These are phyloP conservation scores for Chloromonas sp. DNA, from an alignment of 163 green algal species.

Conservation along the genomic window DNA sequence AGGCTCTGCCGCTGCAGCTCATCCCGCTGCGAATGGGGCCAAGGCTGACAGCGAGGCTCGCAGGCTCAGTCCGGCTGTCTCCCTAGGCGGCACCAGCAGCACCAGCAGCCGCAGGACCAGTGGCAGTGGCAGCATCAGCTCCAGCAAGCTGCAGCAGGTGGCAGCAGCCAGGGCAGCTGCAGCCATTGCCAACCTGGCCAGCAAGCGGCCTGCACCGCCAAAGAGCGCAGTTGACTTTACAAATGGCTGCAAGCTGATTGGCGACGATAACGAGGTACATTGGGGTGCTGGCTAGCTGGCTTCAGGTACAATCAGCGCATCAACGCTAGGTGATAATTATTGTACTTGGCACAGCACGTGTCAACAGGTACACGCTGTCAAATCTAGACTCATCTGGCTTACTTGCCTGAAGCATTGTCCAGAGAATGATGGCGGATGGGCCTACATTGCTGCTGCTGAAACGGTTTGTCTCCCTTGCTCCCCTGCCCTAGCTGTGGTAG, in stretches of 20 bases:
- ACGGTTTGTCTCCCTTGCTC: not conserved
- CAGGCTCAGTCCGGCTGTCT: too few species aligned
- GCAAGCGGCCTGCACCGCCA: conserved; percentile 6
- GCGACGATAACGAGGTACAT: conserved; percentile 2
- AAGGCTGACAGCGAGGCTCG: not conserved
- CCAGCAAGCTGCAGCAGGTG: conserved; percentile 2
- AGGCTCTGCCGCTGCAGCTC: not conserved
- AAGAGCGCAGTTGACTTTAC: conserved; percentile 15
- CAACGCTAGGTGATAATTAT: too few species aligned
- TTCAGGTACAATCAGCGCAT: too few species aligned
- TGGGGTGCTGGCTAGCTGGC: too few species aligned
- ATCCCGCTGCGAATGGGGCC: not conserved
- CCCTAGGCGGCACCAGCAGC: too few species aligned
- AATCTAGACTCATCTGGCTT: not conserved
- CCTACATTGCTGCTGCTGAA: not conserved
- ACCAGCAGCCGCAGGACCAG: too few species aligned
- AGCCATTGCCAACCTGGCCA: conserved; percentile 14
- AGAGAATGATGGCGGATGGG: not conserved
- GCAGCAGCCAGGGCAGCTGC: conserved; percentile 18
- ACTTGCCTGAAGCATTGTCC: not conserved
- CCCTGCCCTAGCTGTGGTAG: not conserved
- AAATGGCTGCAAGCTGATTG: conserved; percentile 12
- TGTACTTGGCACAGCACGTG: too few species aligned
- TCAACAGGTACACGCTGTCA: too few species aligned
- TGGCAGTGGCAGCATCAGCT: too few species aligned